Conservation (phyloP, 352 stramenopile species). For the Thalassiosira mediterranea region DNA sequence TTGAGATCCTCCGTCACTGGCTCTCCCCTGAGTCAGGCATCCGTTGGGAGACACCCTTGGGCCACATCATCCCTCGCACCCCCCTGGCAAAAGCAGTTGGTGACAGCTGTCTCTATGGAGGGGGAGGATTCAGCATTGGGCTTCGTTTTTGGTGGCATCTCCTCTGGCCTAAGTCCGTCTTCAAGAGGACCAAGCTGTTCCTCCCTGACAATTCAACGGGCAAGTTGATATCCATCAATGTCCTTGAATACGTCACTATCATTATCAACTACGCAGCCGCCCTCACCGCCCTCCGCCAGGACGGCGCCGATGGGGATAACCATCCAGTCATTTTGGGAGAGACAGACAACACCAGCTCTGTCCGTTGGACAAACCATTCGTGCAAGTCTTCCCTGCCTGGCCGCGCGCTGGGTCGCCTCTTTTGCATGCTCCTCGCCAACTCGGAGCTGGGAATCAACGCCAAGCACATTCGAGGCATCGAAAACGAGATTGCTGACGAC, state of each 20-base stretch:
- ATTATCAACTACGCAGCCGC: conserved; percentile 38
- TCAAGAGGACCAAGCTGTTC: neutral
- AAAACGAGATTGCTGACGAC: conserved; percentile 23
- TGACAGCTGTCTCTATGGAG: conserved; percentile 20
- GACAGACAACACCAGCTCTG: conserved; percentile 17
- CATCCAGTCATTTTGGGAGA: conserved; percentile 14
- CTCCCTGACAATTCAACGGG: conserved; percentile 1
- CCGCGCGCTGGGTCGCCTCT: conserved; percentile 19
- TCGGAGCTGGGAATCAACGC: conserved; percentile 14
- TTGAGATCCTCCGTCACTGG: conserved; percentile 12
- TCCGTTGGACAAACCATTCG: conserved; percentile 15
- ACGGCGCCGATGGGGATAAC: neutral
- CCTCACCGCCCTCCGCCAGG: neutral
- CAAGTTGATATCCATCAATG: conserved; percentile 34
- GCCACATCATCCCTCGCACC: conserved; percentile 13
- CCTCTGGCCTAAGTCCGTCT: conserved; percentile 7
- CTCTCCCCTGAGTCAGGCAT: conserved; percentile 6
- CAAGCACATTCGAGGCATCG: conserved; percentile 8
- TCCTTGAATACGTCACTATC: conserved; percentile 29
- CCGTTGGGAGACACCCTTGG: conserved; percentile 11
- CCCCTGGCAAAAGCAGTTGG: neutral
- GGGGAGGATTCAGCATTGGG: conserved; percentile 11
- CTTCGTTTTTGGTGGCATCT: conserved; percentile 17
- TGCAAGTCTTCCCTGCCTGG: conserved; percentile 17
- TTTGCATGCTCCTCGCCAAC: conserved; percentile 37